Conservation (phyloP, 2,329 filamentous ascomycete genomes). For the Escovopsis weberi region DNA sequence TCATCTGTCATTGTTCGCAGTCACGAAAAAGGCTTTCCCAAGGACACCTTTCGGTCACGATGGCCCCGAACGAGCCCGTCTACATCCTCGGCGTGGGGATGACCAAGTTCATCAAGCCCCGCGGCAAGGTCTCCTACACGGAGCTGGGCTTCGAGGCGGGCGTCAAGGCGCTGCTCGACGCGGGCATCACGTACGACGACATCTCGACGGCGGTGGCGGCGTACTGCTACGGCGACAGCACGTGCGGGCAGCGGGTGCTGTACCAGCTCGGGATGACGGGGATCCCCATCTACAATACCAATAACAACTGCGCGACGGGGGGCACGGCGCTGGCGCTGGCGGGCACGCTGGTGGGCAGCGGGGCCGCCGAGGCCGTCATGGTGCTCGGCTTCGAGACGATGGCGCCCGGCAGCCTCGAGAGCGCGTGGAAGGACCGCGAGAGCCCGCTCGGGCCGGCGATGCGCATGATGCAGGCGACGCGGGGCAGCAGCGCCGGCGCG, state of each 20-base stretch:
- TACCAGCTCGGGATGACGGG: slow-evolving; percentile 97
- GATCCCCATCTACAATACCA: slow-evolving; percentile 95
- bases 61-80: slow-evolving; percentile 22
- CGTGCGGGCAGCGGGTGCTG: slow-evolving; percentile 90
- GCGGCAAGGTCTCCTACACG: slow-evolving; percentile 86
- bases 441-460: slow-evolving; percentile 61
- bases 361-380: slow-evolving; percentile 73
- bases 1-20: no score
- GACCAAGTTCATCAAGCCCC: slow-evolving; percentile 98
- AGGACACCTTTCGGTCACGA: no score
- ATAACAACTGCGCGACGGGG: slow-evolving; percentile 98
- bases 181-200: slow-evolving; percentile 90
- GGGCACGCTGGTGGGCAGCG: slow-evolving; percentile 59
- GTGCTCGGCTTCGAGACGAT: slow-evolving; percentile 98
- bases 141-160: slow-evolving; percentile 89
- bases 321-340: slow-evolving; percentile 80
- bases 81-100: slow-evolving; percentile 97
- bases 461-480: slow-evolving; percentile 69
- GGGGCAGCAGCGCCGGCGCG: slow-evolving; percentile 55
- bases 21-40: no score
- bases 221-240: slow-evolving; percentile 94
- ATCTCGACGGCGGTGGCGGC: slow-evolving; percentile 93
- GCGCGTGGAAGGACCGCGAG: slow-evolving; percentile 70
- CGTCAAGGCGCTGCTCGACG: slow-evolving; percentile 71
- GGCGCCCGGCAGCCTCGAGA: slow-evolving; percentile 77